A percentile compares a stretch with the other conserved stretches of the same genome.
phyloP scores from a whole-genome alignment of 495 filamentous ascomycete genomes.

The Trichoderma parareesei region DNA sequence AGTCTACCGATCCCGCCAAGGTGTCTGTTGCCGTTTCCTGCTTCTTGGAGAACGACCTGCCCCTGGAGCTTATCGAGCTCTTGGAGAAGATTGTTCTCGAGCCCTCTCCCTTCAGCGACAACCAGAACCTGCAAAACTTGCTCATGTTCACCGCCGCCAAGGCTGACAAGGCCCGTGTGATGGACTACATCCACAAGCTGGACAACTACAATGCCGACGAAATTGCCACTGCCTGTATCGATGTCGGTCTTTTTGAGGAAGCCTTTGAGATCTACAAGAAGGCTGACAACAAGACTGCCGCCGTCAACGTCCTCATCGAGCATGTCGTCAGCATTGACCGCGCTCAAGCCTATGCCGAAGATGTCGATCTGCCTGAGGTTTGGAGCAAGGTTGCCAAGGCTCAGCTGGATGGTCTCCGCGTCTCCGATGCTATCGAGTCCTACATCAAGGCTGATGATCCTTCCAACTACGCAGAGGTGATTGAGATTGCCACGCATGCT shows the following conservation, averaged over 20 bases:
- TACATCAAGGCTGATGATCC: conserved; percentile 94
- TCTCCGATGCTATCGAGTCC: conserved; percentile 88
- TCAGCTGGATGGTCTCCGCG: conserved; percentile 90
- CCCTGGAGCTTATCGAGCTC: conserved; percentile 90
- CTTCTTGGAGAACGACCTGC: conserved; percentile 84
- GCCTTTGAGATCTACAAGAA: conserved; percentile 99
- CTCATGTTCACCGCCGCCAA: conserved; percentile 96
- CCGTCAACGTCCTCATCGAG: conserved; percentile 88
- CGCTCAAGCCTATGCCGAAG: conserved; percentile 92
- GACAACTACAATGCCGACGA: conserved; percentile 85
- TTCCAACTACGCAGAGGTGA: conserved; percentile 89
- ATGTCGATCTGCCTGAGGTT: conserved; percentile 91
- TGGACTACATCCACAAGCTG: conserved; percentile 93
- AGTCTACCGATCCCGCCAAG: conserved; percentile 88
- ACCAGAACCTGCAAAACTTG: conserved; percentile 89
- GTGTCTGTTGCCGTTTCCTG: conserved; percentile 91
- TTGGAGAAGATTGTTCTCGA: conserved; percentile 99
- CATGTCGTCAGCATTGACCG: conserved; percentile 98
- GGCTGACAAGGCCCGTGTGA: conserved; percentile 88
- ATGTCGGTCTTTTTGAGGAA: conserved; percentile 91
- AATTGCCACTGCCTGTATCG: conserved; percentile 87
- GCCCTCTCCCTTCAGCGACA: conserved; percentile 95
- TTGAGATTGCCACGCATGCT: conserved; percentile 90
- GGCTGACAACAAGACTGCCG: conserved; percentile 76
- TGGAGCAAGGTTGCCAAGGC: conserved; percentile 99